phyloP scores from a whole-genome alignment of 129 eudicot species.

The Saposhnikovia divaricata region DNA sequence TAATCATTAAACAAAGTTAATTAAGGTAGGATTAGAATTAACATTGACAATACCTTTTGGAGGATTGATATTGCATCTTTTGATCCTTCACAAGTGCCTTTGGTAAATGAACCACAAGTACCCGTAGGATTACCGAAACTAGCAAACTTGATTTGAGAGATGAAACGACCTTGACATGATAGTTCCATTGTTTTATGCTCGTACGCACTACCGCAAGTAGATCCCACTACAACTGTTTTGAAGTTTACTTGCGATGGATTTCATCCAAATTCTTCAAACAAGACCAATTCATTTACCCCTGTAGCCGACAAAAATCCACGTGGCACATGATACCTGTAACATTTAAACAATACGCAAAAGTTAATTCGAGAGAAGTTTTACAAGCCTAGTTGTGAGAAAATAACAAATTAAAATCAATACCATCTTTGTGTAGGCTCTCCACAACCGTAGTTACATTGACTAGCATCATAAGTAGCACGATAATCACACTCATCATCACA shows the following conservation, averaged over 20 bases:
- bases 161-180: constrained; percentile 7
- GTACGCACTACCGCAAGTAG: constrained; percentile 10
- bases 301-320: constrained; percentile 3
- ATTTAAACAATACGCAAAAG: neutral
- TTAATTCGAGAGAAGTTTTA: neutral
- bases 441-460: constrained; percentile 30
- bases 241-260: too few relatives aligned
- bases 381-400: neutral
- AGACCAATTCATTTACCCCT: constrained; percentile 10
- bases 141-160: constrained; percentile 13
- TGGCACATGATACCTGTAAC: constrained; percentile 23
- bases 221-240: constrained; percentile 9
- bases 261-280: constrained; percentile 29
- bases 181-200: constrained; percentile 12
- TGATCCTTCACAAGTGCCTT: constrained; percentile 5
- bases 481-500: constrained; percentile 65
- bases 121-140: constrained; percentile 13
- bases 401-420: constrained; percentile 5
- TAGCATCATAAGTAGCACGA: constrained; percentile 33
- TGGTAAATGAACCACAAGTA: constrained; percentile 9
- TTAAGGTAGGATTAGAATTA: neutral
- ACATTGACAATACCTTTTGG: neutral
- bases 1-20: neutral
- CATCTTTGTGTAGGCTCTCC: constrained; percentile 57
- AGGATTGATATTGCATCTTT: constrained; percentile 5